Base-by-base conservation (phyloP, 2,329 filamentous ascomycete genomes). In the Penicillium frequentans region DNA sequence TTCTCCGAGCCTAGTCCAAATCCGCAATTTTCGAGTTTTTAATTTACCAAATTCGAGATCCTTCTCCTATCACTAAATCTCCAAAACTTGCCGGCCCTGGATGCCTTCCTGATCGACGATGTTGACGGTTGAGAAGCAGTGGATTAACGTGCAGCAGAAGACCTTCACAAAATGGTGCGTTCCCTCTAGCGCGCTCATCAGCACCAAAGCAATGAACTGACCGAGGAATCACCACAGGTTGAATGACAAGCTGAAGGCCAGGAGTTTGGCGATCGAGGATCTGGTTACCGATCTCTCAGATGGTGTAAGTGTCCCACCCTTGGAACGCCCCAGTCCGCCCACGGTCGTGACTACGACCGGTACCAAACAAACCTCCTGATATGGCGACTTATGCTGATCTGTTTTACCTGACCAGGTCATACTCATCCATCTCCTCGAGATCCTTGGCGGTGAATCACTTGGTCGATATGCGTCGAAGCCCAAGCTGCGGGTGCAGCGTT, bases 401-500 rank as follows among this genome's bases (percentile, higher is more conserved):
- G n/a, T 9, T 35, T n/a, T 37, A n/a, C 4, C 24, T 35, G 23
- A 44, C 52, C 69, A 96, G 91, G 90, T 97, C 65, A 86, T 96
- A 67, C 88, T 99, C 64, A 96, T 99, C 72, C 95, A 99, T 77
- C 87, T 99, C 49, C 90, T 99, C 70, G 95, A 99, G 81, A 95
- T 95, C 73, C 88, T 99, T 52, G 96, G 93, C 60, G 88, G 88
- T 72, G 95, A 98, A 77, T 96, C 93, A 8, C 88, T 99, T 59
- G 95, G 95, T 64, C 90, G 93, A 74, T 99, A 99, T 84, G 95
- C 95, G 62, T 90, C 93, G 53, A 96, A 93, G 70, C 95, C 95
- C 39, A 97, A 96, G 79, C 83, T 99, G 66, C 91, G 95, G 56
- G 95, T 99, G 52, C 95, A 99, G 79, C 88, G 87, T 67, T 99